These are phyloP conservation scores for Penicillium canariense DNA, from an alignment of 495 filamentous ascomycete genomes.

Conservation along the genomic window DNA sequence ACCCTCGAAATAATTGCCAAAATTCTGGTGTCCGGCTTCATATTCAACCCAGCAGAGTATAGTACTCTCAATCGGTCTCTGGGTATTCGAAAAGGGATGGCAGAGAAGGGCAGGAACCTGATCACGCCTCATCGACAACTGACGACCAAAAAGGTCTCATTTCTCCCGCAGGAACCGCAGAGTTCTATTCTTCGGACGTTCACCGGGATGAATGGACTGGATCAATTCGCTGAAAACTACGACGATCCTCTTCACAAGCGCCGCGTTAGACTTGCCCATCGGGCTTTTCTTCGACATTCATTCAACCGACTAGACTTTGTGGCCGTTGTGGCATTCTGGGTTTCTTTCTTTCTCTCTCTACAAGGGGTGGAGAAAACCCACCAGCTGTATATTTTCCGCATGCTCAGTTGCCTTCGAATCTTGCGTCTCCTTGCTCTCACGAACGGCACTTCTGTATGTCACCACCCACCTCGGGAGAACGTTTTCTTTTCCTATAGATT, in stretches of 20 bases:
- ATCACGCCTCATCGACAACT: conserved; percentile 76
- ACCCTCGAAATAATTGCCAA: conserved; percentile 80
- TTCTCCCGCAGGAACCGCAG: conserved; percentile 44
- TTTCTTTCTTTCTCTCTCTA: conserved; percentile 71
- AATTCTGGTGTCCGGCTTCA: conserved; percentile 86
- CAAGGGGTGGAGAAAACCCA: conserved; percentile 61
- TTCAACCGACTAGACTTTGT: conserved; percentile 97
- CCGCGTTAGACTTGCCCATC: conserved; percentile 78
- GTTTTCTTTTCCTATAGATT: conserved; percentile 1
- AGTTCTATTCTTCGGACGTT: conserved; percentile 80
- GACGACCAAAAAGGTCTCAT: conserved; percentile 51
- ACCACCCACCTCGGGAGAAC: not conserved
- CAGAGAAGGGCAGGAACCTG: conserved; percentile 69
- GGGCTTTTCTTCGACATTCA: conserved; percentile 89
- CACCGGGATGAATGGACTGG: conserved; percentile 64
- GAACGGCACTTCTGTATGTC: conserved; percentile 76
- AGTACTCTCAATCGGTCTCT: conserved; percentile 72
- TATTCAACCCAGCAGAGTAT: conserved; percentile 84
- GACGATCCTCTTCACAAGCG: conserved; percentile 76
- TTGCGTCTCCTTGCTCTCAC: conserved; percentile 85
- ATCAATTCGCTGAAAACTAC: conserved; percentile 38
- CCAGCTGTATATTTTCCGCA: conserved; percentile 87
- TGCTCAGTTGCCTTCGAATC: conserved; percentile 93
- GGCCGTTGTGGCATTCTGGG: conserved; percentile 95
- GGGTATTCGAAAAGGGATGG: conserved; percentile 68